Percentiles rank a stretch among this genome's conserved stretches.
Evolutionary conservation across 148 eudicot species (phyloP).

Genomic region (Camellia granthamiana): DNA sequence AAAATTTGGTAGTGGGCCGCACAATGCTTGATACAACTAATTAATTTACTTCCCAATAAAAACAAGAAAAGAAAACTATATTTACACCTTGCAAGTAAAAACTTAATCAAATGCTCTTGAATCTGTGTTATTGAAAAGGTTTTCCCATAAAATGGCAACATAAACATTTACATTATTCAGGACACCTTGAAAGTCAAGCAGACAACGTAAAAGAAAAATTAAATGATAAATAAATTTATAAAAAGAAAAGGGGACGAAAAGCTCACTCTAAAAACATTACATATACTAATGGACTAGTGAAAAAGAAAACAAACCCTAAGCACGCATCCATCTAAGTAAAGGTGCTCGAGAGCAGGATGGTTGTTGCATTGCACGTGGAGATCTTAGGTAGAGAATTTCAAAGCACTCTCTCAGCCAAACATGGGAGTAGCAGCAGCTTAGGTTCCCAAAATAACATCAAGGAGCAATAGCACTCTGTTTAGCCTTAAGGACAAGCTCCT

Average conservation of each 20-base stretch:
- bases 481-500: constrained; percentile 70
- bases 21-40: too few species aligned
- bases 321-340: not conserved
- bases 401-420: not conserved
- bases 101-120: too few species aligned
- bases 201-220: too few species aligned
- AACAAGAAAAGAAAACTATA: too few species aligned
- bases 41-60: too few species aligned
- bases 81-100: too few species aligned
- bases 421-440: not conserved
- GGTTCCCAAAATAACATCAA: constrained; percentile 18
- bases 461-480: constrained; percentile 29
- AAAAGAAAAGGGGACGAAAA: not conserved
- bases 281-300: not conserved
- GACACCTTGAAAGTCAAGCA: too few species aligned
- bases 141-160: too few species aligned
- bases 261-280: not conserved
- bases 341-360: not conserved
- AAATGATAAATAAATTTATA: too few species aligned
- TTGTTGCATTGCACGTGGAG: not conserved
- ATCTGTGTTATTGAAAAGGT: too few species aligned
- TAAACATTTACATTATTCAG: too few species aligned
- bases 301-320: not conserved
- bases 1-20: too few species aligned
- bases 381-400: not conserved